phyloP scores from a whole-genome alignment of 345 rosid species.

The Melastoma malabathricum region DNA sequence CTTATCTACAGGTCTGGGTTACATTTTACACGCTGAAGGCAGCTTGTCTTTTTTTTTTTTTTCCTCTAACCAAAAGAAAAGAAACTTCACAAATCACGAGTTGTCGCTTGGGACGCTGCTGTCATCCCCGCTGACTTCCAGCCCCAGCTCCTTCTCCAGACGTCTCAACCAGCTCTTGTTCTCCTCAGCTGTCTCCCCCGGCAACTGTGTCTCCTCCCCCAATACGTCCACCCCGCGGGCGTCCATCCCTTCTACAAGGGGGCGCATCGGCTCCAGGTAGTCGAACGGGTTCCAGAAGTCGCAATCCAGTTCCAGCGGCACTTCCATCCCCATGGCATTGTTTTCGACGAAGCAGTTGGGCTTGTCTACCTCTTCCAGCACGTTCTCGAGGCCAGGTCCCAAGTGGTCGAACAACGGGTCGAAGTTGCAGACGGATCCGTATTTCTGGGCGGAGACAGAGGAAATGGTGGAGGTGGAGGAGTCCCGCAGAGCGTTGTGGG shows the following conservation, averaged over 20 bases:
- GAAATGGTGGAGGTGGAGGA: too few species aligned
- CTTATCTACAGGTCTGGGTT: too few species aligned
- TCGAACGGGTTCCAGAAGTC: constrained; percentile 74
- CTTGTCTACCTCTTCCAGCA: constrained; percentile 48
- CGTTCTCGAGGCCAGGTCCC: constrained; percentile 2
- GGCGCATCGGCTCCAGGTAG: constrained; percentile 16
- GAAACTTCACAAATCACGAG: too few species aligned
- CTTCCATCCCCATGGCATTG: constrained; percentile 5
- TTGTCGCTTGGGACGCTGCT: neutral
- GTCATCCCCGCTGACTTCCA: constrained; percentile 19
- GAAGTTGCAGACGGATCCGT: neutral
- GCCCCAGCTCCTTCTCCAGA: constrained; percentile 55
- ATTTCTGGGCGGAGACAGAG: neutral
- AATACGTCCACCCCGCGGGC: neutral
- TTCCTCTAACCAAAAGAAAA: too few species aligned
- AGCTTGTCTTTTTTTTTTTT: too few species aligned
- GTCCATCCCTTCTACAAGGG: neutral
- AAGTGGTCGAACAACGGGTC: constrained; percentile 3
- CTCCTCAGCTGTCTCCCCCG: constrained; percentile 19
- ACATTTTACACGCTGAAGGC: neutral
- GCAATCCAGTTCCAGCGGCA: constrained; percentile 41
- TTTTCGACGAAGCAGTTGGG: constrained; percentile 18
- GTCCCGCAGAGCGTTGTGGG: too few species aligned
- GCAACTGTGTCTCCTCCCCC: constrained; percentile 14
- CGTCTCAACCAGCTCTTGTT: constrained; percentile 39